A percentile compares a stretch with the other conserved stretches of the same genome.
phyloP scores from a whole-genome alignment of 306 rosid genomes.

The Prosopis cineraria region DNA sequence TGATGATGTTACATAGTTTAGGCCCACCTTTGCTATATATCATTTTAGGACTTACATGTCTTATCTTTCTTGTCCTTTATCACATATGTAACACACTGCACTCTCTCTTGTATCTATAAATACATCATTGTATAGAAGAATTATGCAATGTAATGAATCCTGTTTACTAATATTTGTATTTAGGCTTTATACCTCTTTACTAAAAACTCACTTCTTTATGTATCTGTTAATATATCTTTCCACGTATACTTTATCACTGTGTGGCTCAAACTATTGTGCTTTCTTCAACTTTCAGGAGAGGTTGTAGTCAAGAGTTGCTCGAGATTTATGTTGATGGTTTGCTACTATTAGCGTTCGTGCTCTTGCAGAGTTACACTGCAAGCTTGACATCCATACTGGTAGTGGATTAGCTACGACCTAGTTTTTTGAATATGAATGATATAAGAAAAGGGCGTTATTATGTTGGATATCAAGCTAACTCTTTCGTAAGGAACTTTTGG shows the following conservation, averaged over 20 bases:
- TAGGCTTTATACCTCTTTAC: too few relatives aligned
- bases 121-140: too few relatives aligned
- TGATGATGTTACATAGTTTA: too few relatives aligned
- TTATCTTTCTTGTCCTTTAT: too few relatives aligned
- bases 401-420: conserved; percentile 33
- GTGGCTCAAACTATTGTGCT: background rate
- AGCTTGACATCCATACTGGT: conserved; percentile 40
- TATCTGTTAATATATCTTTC: too few relatives aligned
- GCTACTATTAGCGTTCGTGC: conserved; percentile 42
- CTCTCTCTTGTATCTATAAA: too few relatives aligned
- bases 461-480: conserved; percentile 38
- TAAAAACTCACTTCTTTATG: too few relatives aligned
- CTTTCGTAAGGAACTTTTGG: conserved; percentile 35
- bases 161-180: too few relatives aligned
- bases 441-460: conserved; percentile 13
- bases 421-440: conserved; percentile 25
- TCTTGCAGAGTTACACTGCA: conserved; percentile 48
- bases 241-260: background rate
- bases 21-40: too few relatives aligned
- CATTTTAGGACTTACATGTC: too few relatives aligned
- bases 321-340: conserved; percentile 45
- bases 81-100: too few relatives aligned
- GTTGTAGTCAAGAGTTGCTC: conserved; percentile 42
- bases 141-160: too few relatives aligned
- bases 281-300: conserved; percentile 23